phyloP scores from a whole-genome alignment of 805 yeast species.

The Kuraishia molischiana region DNA sequence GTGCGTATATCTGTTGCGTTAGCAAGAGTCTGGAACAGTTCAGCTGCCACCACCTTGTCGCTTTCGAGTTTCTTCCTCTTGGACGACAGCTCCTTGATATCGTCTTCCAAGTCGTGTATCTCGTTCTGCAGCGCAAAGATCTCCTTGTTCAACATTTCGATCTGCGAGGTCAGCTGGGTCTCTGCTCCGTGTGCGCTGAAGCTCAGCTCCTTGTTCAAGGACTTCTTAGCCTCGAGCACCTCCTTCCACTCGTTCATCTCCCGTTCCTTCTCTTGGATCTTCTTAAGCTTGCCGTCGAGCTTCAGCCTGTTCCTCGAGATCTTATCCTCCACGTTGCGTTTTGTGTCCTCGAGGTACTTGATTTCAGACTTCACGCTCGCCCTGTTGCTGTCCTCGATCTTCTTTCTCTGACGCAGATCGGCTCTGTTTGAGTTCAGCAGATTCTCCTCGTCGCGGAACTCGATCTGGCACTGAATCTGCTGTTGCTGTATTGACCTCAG shows the following conservation, averaged over 20 bases:
- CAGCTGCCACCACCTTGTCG: conserved; percentile 11
- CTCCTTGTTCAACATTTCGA: conserved; percentile 17
- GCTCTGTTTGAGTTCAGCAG: conserved; percentile 23
- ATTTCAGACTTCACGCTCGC: conserved; percentile 28
- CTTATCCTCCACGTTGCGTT: conserved; percentile 24
- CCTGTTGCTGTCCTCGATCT: conserved; percentile 29
- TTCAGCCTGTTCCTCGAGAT: conserved; percentile 22
- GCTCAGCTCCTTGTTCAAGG: conserved; percentile 5
- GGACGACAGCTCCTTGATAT: conserved; percentile 16
- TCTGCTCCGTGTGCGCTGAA: conserved; percentile 10
- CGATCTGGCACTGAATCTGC: conserved; percentile 20
- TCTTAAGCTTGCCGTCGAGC: conserved; percentile 16
- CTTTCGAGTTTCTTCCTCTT: conserved; percentile 16
- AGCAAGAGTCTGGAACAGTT: conserved; percentile 14
- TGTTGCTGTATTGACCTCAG: conserved; percentile 23
- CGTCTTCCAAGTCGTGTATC: conserved; percentile 21
- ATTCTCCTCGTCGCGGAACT: conserved; percentile 27
- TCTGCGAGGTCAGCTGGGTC: conserved; percentile 10
- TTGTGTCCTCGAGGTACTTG: conserved; percentile 29
- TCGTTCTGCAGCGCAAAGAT: conserved; percentile 16
- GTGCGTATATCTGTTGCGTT: conserved; percentile 15
- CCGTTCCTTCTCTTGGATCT: conserved; percentile 21
- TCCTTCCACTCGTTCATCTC: conserved; percentile 25
- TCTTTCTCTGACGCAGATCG: conserved; percentile 27
- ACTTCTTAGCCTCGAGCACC: conserved; percentile 14